Base-by-base conservation (phyloP, 441 rosid genomes). In the Erodium trifolium region DNA sequence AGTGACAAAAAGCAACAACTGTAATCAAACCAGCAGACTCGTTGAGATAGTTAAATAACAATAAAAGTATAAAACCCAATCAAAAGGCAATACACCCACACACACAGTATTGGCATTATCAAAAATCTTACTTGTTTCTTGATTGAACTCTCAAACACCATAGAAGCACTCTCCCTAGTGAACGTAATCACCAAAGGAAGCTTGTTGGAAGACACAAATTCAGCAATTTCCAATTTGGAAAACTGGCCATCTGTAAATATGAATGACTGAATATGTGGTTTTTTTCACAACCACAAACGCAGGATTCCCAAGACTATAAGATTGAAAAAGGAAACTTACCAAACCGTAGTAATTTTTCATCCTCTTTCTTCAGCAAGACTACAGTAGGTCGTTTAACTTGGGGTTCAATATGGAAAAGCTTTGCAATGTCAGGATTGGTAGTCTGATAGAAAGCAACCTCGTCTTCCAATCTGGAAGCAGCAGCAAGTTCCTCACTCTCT, bases 401-500 rank as follows among this genome's bases (percentile, higher is more conserved):
- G n/a, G 91, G 78, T 66, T 88, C 93, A 0, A 94, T 72, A 68
- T 88, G 96, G 81, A 94, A 94, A 82, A 90, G 78, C 87, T 92
- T 85, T 12, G 98, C 99, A 59, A 94, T 91, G 70, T 86, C 90
- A 49, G 97, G 82, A 76, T 79, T 88, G 45, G 81, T 92, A 35
- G 98, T 94, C 76, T 90, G 98, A 77, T 92, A 94, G 80, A 94
- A 87, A 80, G 77, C 85, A 76, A 90, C 93, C 78, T 87, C 98
- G 78, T 92, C 96, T 87, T 94, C 94, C 70, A 79, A 83, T 76
- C 93, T 85, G 37, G 96, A 88, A 75, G 98, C 96, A 73, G 96
- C 91, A 55, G 90, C 86, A 66, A 92, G 82, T 74, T 90, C 91
- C 41, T 90, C 96, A 29, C 89, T 87, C 76, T 94, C 94, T 27